Base-by-base conservation (phyloP, 768 basidiomycete genomes). In the Podaxis mareebaensis region DNA sequence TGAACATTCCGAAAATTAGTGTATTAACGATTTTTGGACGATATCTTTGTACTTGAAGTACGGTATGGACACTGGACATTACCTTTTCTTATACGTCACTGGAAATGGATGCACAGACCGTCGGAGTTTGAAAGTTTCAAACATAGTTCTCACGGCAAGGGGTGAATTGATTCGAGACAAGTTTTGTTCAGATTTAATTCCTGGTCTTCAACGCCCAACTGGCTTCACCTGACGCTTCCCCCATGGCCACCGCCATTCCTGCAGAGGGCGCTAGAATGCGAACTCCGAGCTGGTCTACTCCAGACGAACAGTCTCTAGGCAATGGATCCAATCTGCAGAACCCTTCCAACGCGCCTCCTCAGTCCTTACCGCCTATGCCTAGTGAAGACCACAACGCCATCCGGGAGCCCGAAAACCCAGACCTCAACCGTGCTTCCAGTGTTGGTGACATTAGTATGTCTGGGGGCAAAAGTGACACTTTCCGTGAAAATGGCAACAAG, bases 401-500 rank as follows among this genome's bases (percentile, higher is more conserved):
- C 64, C 81, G 83, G 73, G 80, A 81, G 66, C 69, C 77, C 56
- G 80, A 81, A 72, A 83, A 81, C 71, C 74, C 75, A 69, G 85
- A 86, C 71, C 84, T 82, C 69, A 71, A 78, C 69, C 81, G 80
- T 67, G 78, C 79, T 68, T 80, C 81, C 74, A 83, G 81, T 70
- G 78, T 79, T 67, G 78, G 77, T 72, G 79, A 78, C 56, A 74
- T 70, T 46, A 77, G 72, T 66, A 72, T 71, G 67, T 75, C 78
- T 75, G 76, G 74, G 60, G 75, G 72, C 66, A 80, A 80, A 72
- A 74, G 77, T 68, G 83, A 84, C 63, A 71, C 77, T 72, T 81
- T 77, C 71, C 86, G 88, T 71, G 67, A 65, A 49, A 89, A 90
- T 80, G 90, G 87, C 60, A 89, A 91, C 80, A 91, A 89, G 83